phyloP scores from a whole-genome alignment of 75 land plant genomes.

The Picea sitchensis region DNA sequence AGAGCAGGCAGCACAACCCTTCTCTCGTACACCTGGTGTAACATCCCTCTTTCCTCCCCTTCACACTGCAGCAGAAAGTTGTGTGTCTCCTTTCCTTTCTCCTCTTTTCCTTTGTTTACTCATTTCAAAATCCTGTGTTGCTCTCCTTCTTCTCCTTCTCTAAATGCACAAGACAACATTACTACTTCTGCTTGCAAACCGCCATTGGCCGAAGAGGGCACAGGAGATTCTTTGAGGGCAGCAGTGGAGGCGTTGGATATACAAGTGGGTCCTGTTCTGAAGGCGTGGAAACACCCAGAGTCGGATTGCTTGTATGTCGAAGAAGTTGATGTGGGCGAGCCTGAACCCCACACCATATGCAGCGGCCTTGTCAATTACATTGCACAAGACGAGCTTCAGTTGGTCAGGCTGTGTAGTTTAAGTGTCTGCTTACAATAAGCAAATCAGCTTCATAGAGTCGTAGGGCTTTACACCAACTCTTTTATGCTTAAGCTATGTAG shows the following conservation, averaged over 20 bases:
- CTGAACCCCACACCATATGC: conserved; percentile 81
- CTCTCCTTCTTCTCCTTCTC: background rate
- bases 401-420: background rate
- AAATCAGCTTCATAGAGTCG: background rate
- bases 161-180: background rate
- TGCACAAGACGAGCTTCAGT: conserved; percentile 66
- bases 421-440: background rate
- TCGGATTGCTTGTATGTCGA: conserved; percentile 93
- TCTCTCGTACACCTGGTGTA: no score
- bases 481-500: conserved; percentile 1
- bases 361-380: conserved; percentile 93
- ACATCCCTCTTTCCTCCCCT: no score
- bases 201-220: background rate
- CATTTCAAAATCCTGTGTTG: background rate
- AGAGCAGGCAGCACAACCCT: no score
- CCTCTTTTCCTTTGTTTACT: background rate
- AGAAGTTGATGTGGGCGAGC: conserved; percentile 90
- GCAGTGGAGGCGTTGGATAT: conserved; percentile 72
- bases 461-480: background rate
- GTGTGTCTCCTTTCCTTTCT: no score
- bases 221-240: conserved; percentile 18
- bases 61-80: no score
- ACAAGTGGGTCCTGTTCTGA: conserved; percentile 69
- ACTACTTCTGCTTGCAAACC: background rate
- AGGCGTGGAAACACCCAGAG: conserved; percentile 91